Conservation (phyloP, 306 rosid genomes). For the cucumber (Cucumis sativus) region DNA sequence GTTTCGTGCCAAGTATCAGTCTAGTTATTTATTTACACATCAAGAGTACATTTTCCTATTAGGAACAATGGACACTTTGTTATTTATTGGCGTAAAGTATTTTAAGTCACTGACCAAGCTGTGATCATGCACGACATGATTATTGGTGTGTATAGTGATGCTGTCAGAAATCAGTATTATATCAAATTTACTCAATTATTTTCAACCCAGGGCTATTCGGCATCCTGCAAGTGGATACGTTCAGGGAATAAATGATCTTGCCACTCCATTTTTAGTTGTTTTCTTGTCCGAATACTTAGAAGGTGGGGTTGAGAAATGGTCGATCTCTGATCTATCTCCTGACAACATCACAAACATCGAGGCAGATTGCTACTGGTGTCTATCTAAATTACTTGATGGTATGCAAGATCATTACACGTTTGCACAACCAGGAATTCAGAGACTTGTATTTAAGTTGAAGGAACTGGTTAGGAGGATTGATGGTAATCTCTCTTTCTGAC, state of each 20-base stretch:
- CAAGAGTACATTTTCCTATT: background rate
- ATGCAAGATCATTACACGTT: slow-evolving; percentile 98
- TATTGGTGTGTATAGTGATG: background rate
- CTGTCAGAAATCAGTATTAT: slow-evolving; percentile 12
- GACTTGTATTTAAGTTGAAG: slow-evolving; percentile 87
- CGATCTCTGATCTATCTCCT: slow-evolving; percentile 51
- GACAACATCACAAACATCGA: slow-evolving; percentile 56
- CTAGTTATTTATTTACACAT: background rate
- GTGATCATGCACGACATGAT: background rate
- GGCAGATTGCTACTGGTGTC: slow-evolving; percentile 96
- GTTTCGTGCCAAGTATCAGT: background rate
- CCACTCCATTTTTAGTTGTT: slow-evolving; percentile 82
- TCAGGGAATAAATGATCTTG: slow-evolving; percentile 98
- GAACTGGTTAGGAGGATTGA: slow-evolving; percentile 88
- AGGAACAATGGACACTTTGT: background rate
- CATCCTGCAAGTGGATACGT: slow-evolving; percentile 99
- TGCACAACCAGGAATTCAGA: slow-evolving; percentile 98
- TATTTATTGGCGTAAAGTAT: background rate
- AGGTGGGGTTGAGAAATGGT: slow-evolving; percentile 69
- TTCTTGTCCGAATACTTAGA: slow-evolving; percentile 75
- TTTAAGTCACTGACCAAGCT: background rate
- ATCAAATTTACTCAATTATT: background rate
- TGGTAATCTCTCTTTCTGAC: slow-evolving; percentile 34
- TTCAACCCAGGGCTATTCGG: slow-evolving; percentile 75
- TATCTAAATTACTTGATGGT: slow-evolving; percentile 85